Conservation (phyloP, 1,284 basidiomycete genomes). For the Pterulicium gracile region DNA sequence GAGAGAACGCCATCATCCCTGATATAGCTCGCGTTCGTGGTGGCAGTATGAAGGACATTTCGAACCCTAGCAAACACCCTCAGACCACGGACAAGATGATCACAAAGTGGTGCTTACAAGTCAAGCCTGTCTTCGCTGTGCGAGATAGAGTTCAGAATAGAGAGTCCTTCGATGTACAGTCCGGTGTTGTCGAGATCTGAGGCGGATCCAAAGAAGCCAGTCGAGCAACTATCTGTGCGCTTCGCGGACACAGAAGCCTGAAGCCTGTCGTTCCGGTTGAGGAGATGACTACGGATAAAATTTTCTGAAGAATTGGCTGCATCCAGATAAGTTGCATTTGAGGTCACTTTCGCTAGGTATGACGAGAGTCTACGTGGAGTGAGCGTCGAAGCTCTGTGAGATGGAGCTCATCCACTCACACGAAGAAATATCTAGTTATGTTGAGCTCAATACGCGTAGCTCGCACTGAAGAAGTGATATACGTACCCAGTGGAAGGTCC, state of each 20-base stretch:
- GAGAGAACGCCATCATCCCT: neutral
- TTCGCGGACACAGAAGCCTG: neutral
- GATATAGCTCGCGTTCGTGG: neutral
- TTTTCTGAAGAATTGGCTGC: neutral
- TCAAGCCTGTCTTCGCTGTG: neutral
- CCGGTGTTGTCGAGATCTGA: neutral
- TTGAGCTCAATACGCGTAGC: too few relatives aligned
- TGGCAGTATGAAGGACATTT: neutral
- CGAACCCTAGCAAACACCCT: neutral
- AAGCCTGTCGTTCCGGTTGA: neutral
- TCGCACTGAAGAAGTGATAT: too few relatives aligned
- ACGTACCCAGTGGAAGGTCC: neutral
- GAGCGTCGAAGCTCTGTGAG: too few relatives aligned
- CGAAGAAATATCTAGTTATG: too few relatives aligned
- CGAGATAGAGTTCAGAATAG: neutral
- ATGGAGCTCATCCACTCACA: too few relatives aligned
- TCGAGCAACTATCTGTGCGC: neutral
- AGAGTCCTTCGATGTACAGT: neutral
- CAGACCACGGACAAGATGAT: neutral
- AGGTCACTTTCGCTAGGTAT: neutral
- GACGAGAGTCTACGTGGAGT: neutral
- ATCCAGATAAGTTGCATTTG: neutral
- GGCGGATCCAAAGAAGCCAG: neutral
- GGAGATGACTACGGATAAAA: neutral
- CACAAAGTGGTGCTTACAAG: neutral